Conservation (phyloP, 106 monocot genomes). For the Phalaenopsis equestris region DNA sequence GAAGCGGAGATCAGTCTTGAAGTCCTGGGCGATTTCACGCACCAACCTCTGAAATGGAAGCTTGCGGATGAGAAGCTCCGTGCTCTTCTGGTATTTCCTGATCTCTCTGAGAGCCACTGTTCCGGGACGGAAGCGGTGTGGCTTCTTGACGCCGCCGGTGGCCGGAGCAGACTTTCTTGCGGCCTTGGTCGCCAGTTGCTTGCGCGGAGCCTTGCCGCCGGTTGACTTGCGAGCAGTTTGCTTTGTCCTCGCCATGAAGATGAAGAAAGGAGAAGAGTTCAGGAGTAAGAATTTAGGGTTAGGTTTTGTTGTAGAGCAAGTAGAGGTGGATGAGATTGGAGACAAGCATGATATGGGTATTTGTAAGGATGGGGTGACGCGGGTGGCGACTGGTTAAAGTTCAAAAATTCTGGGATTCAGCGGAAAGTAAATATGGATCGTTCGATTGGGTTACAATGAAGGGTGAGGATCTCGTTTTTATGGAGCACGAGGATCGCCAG, state of each 20-base stretch:
- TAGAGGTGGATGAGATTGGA: background rate
- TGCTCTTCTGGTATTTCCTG: conserved; percentile 16
- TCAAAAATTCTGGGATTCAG: background rate
- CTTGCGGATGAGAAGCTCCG: conserved; percentile 20
- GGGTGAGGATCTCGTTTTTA: background rate
- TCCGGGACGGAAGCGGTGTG: conserved; percentile 16
- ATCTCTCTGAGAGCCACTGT: conserved; percentile 15
- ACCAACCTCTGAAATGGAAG: conserved; percentile 16
- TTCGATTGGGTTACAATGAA: background rate
- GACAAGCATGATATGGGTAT: background rate
- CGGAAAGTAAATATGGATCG: background rate
- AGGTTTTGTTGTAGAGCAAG: background rate
- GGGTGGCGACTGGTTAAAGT: background rate
- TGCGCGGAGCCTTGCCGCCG: conserved; percentile 15
- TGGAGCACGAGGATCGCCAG: conserved; percentile 5
- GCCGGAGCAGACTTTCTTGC: conserved; percentile 16
- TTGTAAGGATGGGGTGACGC: background rate
- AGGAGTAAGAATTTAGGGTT: background rate
- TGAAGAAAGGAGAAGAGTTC: background rate
- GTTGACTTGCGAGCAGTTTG: conserved; percentile 19
- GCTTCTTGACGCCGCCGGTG: conserved; percentile 17
- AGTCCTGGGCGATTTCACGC: conserved; percentile 14
- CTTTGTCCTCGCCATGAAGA: conserved; percentile 15
- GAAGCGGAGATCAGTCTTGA: conserved; percentile 18
- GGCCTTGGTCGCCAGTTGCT: conserved; percentile 19